phyloP scores from a whole-genome alignment of 2,329 filamentous ascomycete species.

The Aspergillus costaricaensis region DNA sequence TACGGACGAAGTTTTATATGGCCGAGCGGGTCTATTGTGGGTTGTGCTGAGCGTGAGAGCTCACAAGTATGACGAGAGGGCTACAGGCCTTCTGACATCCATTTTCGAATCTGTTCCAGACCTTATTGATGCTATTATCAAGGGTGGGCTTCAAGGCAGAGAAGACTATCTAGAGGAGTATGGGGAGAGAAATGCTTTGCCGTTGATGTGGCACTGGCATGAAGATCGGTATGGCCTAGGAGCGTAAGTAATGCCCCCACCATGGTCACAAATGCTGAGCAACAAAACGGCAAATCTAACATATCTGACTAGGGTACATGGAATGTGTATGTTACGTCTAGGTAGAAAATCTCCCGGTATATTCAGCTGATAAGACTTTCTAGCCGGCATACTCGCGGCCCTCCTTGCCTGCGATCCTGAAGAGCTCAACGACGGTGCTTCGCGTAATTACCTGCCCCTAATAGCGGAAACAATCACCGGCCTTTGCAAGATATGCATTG shows the following conservation, averaged over 20 bases:
- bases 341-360: too few species aligned
- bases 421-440: slow-evolving; percentile 29
- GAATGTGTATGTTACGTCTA: slow-evolving; percentile 23
- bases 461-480: slow-evolving; percentile 41
- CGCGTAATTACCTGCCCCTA: slow-evolving; percentile 28
- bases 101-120: slow-evolving; percentile 33
- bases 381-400: slow-evolving; percentile 41
- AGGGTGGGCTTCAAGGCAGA: slow-evolving; percentile 35
- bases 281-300: neutral
- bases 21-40: slow-evolving; percentile 43
- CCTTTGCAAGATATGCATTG: slow-evolving; percentile 39
- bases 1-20: slow-evolving; percentile 43
- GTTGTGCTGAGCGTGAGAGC: slow-evolving; percentile 37
- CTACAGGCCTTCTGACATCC: slow-evolving; percentile 22
- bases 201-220: slow-evolving; percentile 46
- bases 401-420: slow-evolving; percentile 38
- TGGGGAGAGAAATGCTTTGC: slow-evolving; percentile 34
- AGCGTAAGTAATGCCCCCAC: slow-evolving; percentile 32
- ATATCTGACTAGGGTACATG: slow-evolving; percentile 28
- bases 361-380: neutral
- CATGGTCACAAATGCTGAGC: neutral
- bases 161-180: slow-evolving; percentile 33
- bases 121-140: slow-evolving; percentile 36
- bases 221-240: slow-evolving; percentile 40
- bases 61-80: slow-evolving; percentile 25